These are phyloP conservation scores for Aegilops bicornis DNA, from an alignment of 176 grass and related monocot genomes.

Conservation along the genomic window DNA sequence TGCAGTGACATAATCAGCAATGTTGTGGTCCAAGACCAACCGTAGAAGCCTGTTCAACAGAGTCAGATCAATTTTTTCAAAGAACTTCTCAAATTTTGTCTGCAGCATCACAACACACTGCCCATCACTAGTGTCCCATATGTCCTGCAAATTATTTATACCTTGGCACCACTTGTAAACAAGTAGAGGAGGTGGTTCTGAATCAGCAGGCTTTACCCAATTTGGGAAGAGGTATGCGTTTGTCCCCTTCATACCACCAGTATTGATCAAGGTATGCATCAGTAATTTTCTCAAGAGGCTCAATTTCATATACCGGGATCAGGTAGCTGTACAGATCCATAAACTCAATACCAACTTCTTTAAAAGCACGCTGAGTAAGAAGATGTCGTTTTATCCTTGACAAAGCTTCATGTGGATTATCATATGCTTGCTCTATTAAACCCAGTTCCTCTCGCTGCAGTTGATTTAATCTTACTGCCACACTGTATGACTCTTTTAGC, in stretches of 20 bases:
- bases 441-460: slow-evolving; percentile 89
- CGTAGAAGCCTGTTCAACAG: slow-evolving; percentile 96
- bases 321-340: slow-evolving; percentile 99
- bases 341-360: slow-evolving; percentile 98
- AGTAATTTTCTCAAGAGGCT: slow-evolving; percentile 97
- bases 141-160: slow-evolving; percentile 87
- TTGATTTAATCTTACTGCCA: slow-evolving; percentile 93
- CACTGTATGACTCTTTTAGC: slow-evolving; percentile 95
- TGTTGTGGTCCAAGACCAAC: slow-evolving; percentile 94
- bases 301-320: slow-evolving; percentile 99
- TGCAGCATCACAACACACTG: slow-evolving; percentile 99
- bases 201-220: slow-evolving; percentile 99
- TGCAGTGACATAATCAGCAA: slow-evolving; percentile 98
- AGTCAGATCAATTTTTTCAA: slow-evolving; percentile 97
- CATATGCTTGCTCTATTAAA: slow-evolving; percentile 95
- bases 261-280: slow-evolving; percentile 99
- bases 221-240: slow-evolving; percentile 95
- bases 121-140: slow-evolving; percentile 96
- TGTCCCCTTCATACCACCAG: slow-evolving; percentile 97
- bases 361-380: slow-evolving; percentile 98
- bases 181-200: slow-evolving; percentile 91
- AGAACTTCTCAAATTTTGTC: slow-evolving; percentile 97
- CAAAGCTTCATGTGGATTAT: slow-evolving; percentile 96
- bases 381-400: slow-evolving; percentile 97
- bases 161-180: slow-evolving; percentile 99